phyloP scores from a whole-genome alignment of 2,329 filamentous ascomycete genomes.

The Sporothrix curviconia region DNA sequence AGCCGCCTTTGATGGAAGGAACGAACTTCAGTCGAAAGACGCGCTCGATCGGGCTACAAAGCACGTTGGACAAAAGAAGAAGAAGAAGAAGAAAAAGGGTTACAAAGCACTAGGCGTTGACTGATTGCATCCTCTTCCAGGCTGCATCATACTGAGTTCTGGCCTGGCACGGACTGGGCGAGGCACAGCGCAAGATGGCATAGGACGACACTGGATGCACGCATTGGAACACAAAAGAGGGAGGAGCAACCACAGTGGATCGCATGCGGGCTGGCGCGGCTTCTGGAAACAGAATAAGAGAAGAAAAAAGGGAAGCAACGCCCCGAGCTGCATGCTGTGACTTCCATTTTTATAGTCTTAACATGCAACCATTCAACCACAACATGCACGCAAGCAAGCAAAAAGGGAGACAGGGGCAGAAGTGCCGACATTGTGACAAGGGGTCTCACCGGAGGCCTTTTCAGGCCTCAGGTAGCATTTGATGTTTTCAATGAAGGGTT shows the following conservation, averaged over 20 bases:
- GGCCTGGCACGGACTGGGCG: too few species aligned
- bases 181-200: background rate
- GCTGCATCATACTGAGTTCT: background rate
- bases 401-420: background rate
- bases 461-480: too few species aligned
- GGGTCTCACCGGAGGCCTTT: background rate
- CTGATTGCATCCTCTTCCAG: too few species aligned
- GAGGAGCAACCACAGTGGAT: background rate
- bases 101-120: too few species aligned
- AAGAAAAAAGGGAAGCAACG: background rate
- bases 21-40: too few species aligned
- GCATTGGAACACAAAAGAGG: background rate
- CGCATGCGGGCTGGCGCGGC: conserved; percentile 1
- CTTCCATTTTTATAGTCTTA: background rate
- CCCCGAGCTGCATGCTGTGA: background rate
- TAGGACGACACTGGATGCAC: background rate
- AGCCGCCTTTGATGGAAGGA: too few species aligned
- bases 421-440: background rate
- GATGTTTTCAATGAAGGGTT: too few species aligned
- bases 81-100: background rate
- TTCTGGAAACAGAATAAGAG: background rate
- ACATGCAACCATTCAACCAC: too few species aligned
- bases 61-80: too few species aligned
- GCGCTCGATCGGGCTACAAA: too few species aligned
- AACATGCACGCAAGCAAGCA: too few species aligned